These are phyloP conservation scores for Skeletonema tropicum DNA, from an alignment of 108 stramenopile species.

Conservation along the genomic window DNA sequence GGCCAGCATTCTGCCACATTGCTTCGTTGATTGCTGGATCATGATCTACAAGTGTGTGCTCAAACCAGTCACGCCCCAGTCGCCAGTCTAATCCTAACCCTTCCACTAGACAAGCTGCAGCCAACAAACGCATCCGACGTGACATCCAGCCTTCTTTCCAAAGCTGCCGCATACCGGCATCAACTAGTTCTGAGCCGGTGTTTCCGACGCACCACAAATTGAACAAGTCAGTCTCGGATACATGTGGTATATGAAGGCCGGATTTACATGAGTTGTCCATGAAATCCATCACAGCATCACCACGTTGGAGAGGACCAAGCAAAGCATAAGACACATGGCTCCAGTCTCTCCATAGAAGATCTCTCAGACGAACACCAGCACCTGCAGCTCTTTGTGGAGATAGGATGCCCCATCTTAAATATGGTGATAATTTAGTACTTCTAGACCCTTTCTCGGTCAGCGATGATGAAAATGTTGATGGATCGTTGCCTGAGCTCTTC, in stretches of 20 bases:
- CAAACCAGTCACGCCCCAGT: slow-evolving; percentile 47
- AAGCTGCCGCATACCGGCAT: slow-evolving; percentile 61
- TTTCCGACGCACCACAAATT: slow-evolving; percentile 43
- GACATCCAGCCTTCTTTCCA: slow-evolving; percentile 55
- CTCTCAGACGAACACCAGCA: slow-evolving; percentile 18
- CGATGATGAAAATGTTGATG: slow-evolving; percentile 7
- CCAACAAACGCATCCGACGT: slow-evolving; percentile 36
- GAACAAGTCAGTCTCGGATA: slow-evolving; percentile 9
- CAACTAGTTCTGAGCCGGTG: slow-evolving; percentile 51
- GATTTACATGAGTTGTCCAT: slow-evolving; percentile 12
- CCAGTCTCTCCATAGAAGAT: slow-evolving; percentile 51
- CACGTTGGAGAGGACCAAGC: slow-evolving; percentile 20
- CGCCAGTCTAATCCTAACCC: slow-evolving; percentile 51
- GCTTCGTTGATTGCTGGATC: slow-evolving; percentile 54
- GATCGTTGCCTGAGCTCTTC: background rate
- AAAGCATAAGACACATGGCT: slow-evolving; percentile 31
- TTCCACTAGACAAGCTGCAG: slow-evolving; percentile 47
- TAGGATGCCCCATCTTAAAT: slow-evolving; percentile 51
- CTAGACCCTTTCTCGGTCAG: slow-evolving; percentile 27
- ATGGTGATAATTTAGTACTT: slow-evolving; percentile 46
- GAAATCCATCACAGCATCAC: slow-evolving; percentile 30
- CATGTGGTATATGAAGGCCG: background rate
- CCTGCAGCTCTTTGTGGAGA: slow-evolving; percentile 41
- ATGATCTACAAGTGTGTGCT: slow-evolving; percentile 47
- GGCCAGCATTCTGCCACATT: slow-evolving; percentile 68